Evolutionary conservation across 805 yeast species (phyloP), one percentile per base, ranked within the genome.

Genomic region (Cyberlindnera meyerae): DNA sequence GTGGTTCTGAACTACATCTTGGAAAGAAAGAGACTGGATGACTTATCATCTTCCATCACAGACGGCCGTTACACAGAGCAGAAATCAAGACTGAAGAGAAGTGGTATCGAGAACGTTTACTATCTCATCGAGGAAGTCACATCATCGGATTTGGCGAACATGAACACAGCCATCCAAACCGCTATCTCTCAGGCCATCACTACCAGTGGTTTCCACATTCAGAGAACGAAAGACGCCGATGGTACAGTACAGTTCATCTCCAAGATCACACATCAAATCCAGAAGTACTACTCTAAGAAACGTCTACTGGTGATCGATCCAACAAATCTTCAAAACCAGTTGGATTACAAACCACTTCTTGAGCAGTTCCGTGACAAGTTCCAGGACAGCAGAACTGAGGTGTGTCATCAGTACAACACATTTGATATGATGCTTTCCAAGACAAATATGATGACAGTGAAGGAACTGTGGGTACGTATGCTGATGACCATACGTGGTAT

Each of bases 31-130:
- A 65, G 96, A 38, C 60, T 89, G 29, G 95, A 86, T 54, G 99
- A 93, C 66, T 70, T 93, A 50, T 82, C 82, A 0, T 54, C 68
- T 24, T 84, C 95, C 34, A 87, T 93, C 31, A 71, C 73, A 42
- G 99, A 93, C 60, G 96, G 96, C 2, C 63, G 99, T 33, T 88
- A 82, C 51, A 67, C 70, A 37, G 98, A 93, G 55, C 99, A 93
- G 55, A 89, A 90, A 54, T 62, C 70, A 13, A 70, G 99, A 36
- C 64, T 93, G 39, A 70, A 70, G 34, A 73, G 79, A 55, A 73
- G 93, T 0, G 87, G 84, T 0, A 63, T 89, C 52, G 63, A 64
- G 14, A 71, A 83, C 45, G 73, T 81, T 14, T 79, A 77, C 46
- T 93, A 93, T 50, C 55, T 93, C 4, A 74, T 93, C 12, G 99